Evolutionary conservation across 208 protist genomes (phyloP).

Genomic region (Trypanosoma boissoni): DNA sequence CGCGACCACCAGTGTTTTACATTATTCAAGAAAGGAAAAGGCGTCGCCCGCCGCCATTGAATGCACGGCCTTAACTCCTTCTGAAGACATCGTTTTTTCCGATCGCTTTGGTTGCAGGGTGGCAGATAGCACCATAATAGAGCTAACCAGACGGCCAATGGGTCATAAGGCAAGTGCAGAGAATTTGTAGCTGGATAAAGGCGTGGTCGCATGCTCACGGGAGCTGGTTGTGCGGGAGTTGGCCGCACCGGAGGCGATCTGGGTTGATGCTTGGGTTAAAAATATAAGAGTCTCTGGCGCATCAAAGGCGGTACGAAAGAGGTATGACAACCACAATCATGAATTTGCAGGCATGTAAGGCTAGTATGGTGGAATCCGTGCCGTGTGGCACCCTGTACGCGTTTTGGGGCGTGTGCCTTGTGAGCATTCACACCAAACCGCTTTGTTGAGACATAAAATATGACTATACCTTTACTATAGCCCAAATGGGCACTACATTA

Average conservation of each 20-base stretch:
- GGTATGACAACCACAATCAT: background rate
- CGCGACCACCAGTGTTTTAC: too few species aligned
- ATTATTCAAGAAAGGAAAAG: too few species aligned
- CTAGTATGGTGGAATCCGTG: background rate
- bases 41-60: too few species aligned
- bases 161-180: conserved; percentile 25
- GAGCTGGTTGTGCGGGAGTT: conserved; percentile 1
- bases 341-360: background rate
- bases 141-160: conserved; percentile 26
- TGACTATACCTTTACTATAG: background rate
- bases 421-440: background rate
- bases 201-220: conserved; percentile 15
- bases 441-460: background rate
- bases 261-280: conserved; percentile 26
- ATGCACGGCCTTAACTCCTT: background rate
- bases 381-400: background rate
- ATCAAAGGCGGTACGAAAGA: background rate
- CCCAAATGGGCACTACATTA: background rate
- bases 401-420: background rate
- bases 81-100: background rate
- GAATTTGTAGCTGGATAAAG: conserved; percentile 22
- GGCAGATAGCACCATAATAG: conserved; percentile 3
- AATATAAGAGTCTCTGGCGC: conserved; percentile 26
- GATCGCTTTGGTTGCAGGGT: background rate
- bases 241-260: conserved; percentile 1